Conservation (phyloP, 768 basidiomycete genomes). For the Tricholoma terreum region DNA sequence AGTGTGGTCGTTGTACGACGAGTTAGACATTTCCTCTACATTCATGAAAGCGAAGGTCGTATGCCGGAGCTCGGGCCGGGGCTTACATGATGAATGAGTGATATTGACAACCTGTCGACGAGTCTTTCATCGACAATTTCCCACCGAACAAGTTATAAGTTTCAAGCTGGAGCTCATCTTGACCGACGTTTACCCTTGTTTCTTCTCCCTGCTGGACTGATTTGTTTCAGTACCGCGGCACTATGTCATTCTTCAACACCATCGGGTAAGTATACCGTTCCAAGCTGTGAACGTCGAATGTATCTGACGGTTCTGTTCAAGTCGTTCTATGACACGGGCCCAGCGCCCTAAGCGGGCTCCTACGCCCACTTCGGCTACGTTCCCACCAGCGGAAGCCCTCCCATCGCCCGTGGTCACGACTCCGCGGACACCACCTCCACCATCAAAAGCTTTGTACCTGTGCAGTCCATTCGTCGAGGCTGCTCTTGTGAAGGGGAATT, state of each 20-base stretch:
- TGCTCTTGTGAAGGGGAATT: conserved; percentile 94
- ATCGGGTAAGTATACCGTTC: conserved; percentile 53
- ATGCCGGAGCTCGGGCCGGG: no score
- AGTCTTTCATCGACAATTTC: no score
- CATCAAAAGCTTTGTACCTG: conserved; percentile 72
- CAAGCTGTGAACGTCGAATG: neutral
- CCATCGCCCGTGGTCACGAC: conserved; percentile 34
- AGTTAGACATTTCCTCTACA: no score
- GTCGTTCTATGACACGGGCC: conserved; percentile 73
- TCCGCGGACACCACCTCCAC: conserved; percentile 7
- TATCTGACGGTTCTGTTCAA: conserved; percentile 21
- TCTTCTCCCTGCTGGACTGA: conserved; percentile 23
- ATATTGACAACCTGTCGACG: no score
- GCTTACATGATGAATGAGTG: no score
- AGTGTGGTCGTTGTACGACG: no score
- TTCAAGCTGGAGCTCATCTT: neutral
- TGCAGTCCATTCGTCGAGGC: conserved; percentile 97
- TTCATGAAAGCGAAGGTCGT: no score
- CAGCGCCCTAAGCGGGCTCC: conserved; percentile 74
- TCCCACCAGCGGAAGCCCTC: conserved; percentile 43
- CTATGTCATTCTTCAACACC: conserved; percentile 83
- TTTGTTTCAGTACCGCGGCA: conserved; percentile 28
- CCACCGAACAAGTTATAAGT: neutral
- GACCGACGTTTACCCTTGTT: neutral
- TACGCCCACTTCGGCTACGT: conserved; percentile 68